Percentiles rank a stretch among this genome's conserved stretches.
phyloP scores from a whole-genome alignment of 108 stramenopile genomes.

The Cylindrotheca fusiformis region DNA sequence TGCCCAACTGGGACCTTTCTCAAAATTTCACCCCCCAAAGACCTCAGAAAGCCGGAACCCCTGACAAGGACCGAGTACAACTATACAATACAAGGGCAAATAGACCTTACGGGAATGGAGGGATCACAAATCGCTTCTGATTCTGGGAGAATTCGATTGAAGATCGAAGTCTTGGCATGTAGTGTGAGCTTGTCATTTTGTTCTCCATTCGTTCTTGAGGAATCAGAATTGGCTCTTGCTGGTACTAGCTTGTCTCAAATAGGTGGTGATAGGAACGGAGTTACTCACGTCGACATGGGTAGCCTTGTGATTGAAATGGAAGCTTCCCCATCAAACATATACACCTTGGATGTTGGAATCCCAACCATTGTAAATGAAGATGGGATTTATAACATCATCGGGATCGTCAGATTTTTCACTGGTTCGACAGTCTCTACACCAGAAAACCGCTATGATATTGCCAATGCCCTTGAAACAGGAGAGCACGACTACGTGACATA shows the following conservation, averaged over 20 bases:
- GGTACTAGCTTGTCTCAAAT: no score
- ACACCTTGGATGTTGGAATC: constrained; percentile 8
- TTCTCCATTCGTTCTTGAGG: constrained; percentile 32
- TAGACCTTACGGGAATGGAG: constrained; percentile 5
- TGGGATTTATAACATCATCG: constrained; percentile 25
- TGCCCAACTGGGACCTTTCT: constrained; percentile 13
- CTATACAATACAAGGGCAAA: constrained; percentile 6
- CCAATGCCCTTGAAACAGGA: constrained; percentile 14
- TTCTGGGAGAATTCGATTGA: background rate
- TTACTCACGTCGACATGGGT: background rate
- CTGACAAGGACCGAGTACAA: constrained; percentile 11
- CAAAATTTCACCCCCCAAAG: background rate
- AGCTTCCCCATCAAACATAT: background rate
- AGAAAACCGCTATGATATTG: constrained; percentile 23
- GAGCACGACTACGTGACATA: constrained; percentile 1
- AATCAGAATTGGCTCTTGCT: background rate
- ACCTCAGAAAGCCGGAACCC: background rate
- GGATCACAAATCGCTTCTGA: constrained; percentile 9
- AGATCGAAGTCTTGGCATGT: background rate
- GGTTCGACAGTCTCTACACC: background rate
- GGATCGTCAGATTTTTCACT: constrained; percentile 12
- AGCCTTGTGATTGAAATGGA: background rate
- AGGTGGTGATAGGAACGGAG: background rate
- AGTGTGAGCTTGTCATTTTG: constrained; percentile 20
- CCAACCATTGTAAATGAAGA: constrained; percentile 8